Percentiles rank a stretch among this genome's conserved stretches.
phyloP scores from a whole-genome alignment of 176 grass and related monocot genomes.

The Microstegium vimineum region DNA sequence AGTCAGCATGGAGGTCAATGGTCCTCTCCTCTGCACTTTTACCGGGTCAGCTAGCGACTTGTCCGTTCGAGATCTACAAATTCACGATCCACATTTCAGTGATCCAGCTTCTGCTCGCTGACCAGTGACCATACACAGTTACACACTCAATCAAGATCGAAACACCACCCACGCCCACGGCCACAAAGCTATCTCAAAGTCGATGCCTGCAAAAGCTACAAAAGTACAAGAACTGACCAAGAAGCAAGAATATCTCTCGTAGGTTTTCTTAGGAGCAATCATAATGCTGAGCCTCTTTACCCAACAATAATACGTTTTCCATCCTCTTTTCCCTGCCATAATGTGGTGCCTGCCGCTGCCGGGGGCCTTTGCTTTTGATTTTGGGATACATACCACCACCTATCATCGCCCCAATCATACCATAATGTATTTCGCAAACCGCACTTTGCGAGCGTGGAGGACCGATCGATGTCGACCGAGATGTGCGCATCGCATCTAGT shows the following conservation, averaged over 20 bases:
- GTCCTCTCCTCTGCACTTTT: not conserved
- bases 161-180: not conserved
- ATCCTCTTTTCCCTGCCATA: slow-evolving; percentile 1
- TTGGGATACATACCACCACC: not conserved
- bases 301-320: slow-evolving; percentile 7
- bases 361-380: slow-evolving; percentile 33
- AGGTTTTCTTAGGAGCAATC: slow-evolving; percentile 9
- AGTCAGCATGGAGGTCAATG: not conserved
- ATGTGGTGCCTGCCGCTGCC: slow-evolving; percentile 7
- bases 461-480: not conserved
- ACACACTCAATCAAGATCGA: not conserved
- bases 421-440: slow-evolving; percentile 4
- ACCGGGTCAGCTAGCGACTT: not conserved
- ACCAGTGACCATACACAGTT: not conserved
- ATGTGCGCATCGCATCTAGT: slow-evolving; percentile 12
- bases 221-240: slow-evolving; percentile 27
- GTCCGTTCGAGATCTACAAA: not conserved
- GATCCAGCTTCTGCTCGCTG: not conserved
- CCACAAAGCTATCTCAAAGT: not conserved
- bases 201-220: not conserved
- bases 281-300: slow-evolving; percentile 22
- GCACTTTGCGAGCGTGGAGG: slow-evolving; percentile 16
- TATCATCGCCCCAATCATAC: not conserved
- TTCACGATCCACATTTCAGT: no score
- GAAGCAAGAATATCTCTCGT: slow-evolving; percentile 29